These are phyloP conservation scores for Pseudoturritis turrita DNA, from an alignment of 345 rosid species.

Conservation along the genomic window DNA sequence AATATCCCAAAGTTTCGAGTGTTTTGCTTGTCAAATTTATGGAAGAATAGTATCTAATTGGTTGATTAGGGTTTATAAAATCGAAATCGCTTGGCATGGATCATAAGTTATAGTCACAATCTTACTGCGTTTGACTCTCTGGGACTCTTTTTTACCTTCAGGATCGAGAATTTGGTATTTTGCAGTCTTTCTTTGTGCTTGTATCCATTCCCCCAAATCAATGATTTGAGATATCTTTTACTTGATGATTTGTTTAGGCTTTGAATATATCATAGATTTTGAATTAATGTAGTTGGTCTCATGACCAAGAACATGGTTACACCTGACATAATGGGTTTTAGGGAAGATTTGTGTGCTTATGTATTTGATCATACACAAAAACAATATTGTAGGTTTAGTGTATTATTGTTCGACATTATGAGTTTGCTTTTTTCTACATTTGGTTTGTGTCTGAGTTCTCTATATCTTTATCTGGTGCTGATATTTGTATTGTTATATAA, in stretches of 20 bases:
- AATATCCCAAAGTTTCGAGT: not conserved
- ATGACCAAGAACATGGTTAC: not conserved
- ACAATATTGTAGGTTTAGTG: not conserved
- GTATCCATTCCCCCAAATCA: not conserved
- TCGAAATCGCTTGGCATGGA: not conserved
- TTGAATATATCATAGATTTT: not conserved
- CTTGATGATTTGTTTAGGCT: not conserved
- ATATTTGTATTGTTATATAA: not conserved
- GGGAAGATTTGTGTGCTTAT: not conserved
- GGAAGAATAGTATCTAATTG: not conserved
- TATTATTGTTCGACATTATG: not conserved
- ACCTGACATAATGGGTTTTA: not conserved
- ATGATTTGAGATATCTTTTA: not conserved
- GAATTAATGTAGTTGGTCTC: not conserved
- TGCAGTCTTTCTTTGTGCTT: not conserved
- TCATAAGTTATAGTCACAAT: not conserved
- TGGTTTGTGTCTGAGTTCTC: not conserved
- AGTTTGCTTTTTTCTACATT: not conserved
- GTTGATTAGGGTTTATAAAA: not conserved
- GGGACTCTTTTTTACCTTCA: not conserved
- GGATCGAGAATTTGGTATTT: not conserved
- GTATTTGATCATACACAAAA: not conserved
- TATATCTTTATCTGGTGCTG: not conserved
- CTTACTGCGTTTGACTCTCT: not conserved
- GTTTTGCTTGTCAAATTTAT: not conserved